A percentile compares a stretch with the other conserved stretches of the same genome.
Conservation (phyloP, 208 protist species). For the Borovskyia barvae region DNA sequence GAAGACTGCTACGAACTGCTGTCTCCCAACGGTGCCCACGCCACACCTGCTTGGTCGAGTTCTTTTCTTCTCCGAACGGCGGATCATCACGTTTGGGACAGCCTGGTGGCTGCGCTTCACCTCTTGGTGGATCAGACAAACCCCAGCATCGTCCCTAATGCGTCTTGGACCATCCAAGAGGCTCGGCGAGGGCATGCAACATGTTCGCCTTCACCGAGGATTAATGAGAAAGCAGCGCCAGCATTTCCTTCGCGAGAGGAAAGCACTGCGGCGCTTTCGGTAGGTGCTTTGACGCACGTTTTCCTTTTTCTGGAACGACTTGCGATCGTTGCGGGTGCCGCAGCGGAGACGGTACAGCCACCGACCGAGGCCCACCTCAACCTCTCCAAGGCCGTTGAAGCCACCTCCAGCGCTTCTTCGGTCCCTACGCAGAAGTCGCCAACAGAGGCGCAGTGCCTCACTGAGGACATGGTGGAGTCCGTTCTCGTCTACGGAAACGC, state of each 20-base stretch:
- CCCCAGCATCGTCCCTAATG: background rate
- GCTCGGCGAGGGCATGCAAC: background rate
- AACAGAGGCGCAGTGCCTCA: constrained; percentile 1
- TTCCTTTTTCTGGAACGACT: constrained; percentile 5
- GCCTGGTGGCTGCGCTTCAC: constrained; percentile 6
- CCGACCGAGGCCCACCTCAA: too few species aligned
- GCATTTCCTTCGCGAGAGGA: too few species aligned
- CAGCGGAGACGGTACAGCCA: background rate
- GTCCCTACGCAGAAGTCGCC: too few species aligned
- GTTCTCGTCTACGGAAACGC: constrained; percentile 27
- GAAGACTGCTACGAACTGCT: too few species aligned
- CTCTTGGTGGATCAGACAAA: constrained; percentile 7
- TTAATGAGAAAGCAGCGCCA: too few species aligned
- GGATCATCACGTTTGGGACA: constrained; percentile 12
- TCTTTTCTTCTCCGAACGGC: background rate
- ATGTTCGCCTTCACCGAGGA: too few species aligned
- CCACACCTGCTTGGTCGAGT: too few species aligned
- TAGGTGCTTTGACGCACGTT: constrained; percentile 1
- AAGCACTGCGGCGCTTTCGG: too few species aligned
- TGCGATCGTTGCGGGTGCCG: background rate
- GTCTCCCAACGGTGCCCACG: too few species aligned
- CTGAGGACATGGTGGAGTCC: constrained; percentile 9
- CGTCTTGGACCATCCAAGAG: background rate
- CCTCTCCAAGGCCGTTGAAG: background rate
- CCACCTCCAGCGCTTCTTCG: background rate